phyloP scores from a whole-genome alignment of 345 rosid species.

The Heritiera fomes region DNA sequence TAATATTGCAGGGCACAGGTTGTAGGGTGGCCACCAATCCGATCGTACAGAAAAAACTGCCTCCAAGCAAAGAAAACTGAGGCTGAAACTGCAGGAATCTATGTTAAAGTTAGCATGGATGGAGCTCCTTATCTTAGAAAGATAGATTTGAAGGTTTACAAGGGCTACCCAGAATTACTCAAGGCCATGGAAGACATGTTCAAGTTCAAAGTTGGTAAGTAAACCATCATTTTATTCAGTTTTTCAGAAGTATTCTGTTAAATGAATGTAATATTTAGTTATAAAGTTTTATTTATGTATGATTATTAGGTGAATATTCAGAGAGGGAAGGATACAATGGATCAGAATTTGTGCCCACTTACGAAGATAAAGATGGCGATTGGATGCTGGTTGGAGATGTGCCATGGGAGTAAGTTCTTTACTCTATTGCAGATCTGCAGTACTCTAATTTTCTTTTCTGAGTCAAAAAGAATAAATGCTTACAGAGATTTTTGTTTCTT shows the following conservation, averaged over 20 bases:
- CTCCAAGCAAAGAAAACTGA: slow-evolving; percentile 38
- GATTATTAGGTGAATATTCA: slow-evolving; percentile 34
- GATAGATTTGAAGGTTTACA: slow-evolving; percentile 59
- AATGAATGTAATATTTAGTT: neutral
- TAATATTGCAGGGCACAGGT: slow-evolving; percentile 53
- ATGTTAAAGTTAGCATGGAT: slow-evolving; percentile 70
- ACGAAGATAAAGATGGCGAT: slow-evolving; percentile 81
- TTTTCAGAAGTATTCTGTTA: neutral
- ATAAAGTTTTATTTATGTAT: neutral
- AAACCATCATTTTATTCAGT: neutral
- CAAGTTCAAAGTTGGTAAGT: slow-evolving; percentile 55
- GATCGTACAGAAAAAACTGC: slow-evolving; percentile 61
- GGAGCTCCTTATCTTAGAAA: slow-evolving; percentile 79
- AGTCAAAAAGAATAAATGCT: neutral
- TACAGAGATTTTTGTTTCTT: neutral
- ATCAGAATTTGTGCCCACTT: slow-evolving; percentile 61
- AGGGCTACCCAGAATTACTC: slow-evolving; percentile 54
- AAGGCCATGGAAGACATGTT: slow-evolving; percentile 66
- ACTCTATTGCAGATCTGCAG: too few species aligned
- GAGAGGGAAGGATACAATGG: slow-evolving; percentile 71
- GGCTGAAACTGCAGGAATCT: slow-evolving; percentile 37
- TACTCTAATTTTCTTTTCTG: too few species aligned
- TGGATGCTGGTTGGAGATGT: slow-evolving; percentile 90
- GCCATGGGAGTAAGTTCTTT: slow-evolving; percentile 62
- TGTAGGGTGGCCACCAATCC: slow-evolving; percentile 80